Conservation (phyloP, 257 asterid species). For the Solanum clarkiae region DNA sequence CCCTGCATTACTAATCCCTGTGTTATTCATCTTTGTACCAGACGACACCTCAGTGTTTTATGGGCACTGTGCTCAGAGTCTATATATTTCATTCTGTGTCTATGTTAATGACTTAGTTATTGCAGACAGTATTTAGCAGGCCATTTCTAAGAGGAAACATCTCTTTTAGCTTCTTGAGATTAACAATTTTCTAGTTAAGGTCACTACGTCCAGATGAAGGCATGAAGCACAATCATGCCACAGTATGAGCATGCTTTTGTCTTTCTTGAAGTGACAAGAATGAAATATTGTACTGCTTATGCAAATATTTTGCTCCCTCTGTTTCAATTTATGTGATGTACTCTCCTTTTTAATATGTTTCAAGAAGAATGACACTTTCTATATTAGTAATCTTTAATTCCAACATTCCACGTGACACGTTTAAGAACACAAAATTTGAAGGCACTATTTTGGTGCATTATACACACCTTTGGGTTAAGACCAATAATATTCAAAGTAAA, state of each 20-base stretch:
- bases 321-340: not conserved
- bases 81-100: not conserved
- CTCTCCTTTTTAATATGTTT: not conserved
- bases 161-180: not conserved
- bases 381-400: not conserved
- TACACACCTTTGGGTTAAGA: not conserved
- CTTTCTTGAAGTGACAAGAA: not conserved
- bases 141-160: not conserved
- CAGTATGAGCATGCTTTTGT: not conserved
- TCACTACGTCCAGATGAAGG: not conserved
- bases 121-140: not conserved
- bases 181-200: not conserved
- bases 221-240: not conserved
- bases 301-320: not conserved
- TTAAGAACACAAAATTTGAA: not conserved
- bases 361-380: not conserved
- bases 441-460: not conserved
- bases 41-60: not conserved
- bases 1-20: no score
- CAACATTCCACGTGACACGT: not conserved
- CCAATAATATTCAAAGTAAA: not conserved
- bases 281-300: not conserved
- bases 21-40: no score
- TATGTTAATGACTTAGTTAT: not conserved
- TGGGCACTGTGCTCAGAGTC: not conserved